phyloP scores from a whole-genome alignment of 345 rosid species.

The Hibiscus tridactylites region DNA sequence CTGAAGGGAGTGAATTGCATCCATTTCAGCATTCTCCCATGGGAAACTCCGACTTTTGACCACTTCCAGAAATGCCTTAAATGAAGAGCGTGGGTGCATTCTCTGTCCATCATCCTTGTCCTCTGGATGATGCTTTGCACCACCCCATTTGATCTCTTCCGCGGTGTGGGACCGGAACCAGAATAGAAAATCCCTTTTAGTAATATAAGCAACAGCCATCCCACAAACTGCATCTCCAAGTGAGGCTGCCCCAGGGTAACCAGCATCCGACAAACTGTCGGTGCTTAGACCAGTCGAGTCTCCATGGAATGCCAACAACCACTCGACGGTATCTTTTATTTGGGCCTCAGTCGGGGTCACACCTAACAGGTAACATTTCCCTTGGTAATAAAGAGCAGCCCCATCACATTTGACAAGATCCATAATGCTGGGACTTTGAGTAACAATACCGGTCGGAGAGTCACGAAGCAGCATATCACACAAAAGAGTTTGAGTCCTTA shows the following conservation, averaged over 20 bases:
- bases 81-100: conserved; percentile 97
- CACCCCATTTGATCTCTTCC: conserved; percentile 99
- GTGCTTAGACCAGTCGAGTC: conserved; percentile 97
- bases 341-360: conserved; percentile 84
- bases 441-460: conserved; percentile 83
- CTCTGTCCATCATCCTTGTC: conserved; percentile 93
- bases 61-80: conserved; percentile 96
- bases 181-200: conserved; percentile 74
- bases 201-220: conserved; percentile 94
- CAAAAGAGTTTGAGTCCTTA: conserved; percentile 84
- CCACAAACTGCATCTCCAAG: conserved; percentile 98
- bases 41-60: conserved; percentile 90
- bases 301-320: conserved; percentile 78
- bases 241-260: conserved; percentile 70
- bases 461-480: conserved; percentile 99
- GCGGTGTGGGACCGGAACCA: conserved; percentile 98
- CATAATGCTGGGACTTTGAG: conserved; percentile 96
- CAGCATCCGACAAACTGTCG: conserved; percentile 88
- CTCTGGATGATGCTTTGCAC: conserved; percentile 97
- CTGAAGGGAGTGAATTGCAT: conserved; percentile 97
- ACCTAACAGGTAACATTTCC: conserved; percentile 61
- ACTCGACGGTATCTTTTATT: conserved; percentile 75
- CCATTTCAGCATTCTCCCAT: conserved; percentile 98
- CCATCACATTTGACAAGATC: conserved; percentile 95
- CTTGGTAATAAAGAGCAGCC: conserved; percentile 83